phyloP scores from a whole-genome alignment of 2,329 filamentous ascomycete genomes.

The Achaetomium macrosporum region DNA sequence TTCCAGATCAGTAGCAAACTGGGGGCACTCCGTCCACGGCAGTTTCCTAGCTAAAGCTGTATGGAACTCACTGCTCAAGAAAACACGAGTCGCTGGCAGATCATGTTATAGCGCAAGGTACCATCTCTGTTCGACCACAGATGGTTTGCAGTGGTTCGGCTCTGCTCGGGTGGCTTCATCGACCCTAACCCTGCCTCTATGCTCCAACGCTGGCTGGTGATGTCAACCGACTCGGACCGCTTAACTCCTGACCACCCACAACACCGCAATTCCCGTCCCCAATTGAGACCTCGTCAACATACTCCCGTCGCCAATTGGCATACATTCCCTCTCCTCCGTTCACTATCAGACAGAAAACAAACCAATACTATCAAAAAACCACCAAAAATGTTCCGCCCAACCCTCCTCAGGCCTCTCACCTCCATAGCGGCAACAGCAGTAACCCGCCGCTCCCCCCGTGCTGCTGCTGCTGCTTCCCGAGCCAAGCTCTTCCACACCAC shows the following conservation, averaged over 20 bases:
- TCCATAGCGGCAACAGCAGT: neutral
- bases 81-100: too few species aligned
- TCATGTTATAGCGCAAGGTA: too few species aligned
- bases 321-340: neutral
- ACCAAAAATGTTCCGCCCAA: conserved; percentile 7
- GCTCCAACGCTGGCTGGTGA: neutral
- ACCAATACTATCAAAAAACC: neutral
- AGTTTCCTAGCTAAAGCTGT: too few species aligned
- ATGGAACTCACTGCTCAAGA: too few species aligned
- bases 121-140: too few species aligned
- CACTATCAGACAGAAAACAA: neutral
- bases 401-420: conserved; percentile 7
- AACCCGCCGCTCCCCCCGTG: neutral
- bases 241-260: neutral
- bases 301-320: neutral
- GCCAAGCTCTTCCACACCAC: conserved; percentile 58
- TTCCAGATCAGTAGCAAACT: too few species aligned
- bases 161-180: too few species aligned
- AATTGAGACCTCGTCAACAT: neutral
- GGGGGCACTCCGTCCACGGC: too few species aligned
- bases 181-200: neutral
- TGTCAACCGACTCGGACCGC: too few species aligned
- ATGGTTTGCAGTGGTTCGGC: too few species aligned
- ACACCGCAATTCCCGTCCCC: neutral
- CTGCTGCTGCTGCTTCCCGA: neutral